Evolutionary conservation across 306 rosid species (phyloP), one percentile per base, ranked within the genome.

Genomic region (Gastrolobium villosum): DNA sequence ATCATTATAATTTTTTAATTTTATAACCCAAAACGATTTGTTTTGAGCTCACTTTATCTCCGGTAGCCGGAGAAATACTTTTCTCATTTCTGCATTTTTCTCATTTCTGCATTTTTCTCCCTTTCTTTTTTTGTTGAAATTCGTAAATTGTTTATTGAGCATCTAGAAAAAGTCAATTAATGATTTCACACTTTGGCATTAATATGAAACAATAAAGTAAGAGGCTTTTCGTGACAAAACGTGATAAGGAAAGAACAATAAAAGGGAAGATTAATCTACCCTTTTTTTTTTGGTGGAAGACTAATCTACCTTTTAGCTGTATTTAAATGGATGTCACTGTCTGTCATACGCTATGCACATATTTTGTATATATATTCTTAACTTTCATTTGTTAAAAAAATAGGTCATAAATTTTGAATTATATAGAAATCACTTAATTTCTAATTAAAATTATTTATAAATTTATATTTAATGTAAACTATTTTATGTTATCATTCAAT

Each of bases 141-240:
- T 61, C 43, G 10, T 48, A 10, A 31, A n/a, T 66, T 46, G 63
- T 69, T 67, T 26, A 66, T 63, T 40, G 72, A 72, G 36, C 64
- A 6, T 49, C 3, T 11, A 4, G 64, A 9, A 76, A 53, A 13
- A 4, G 7, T 65, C 34, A 64, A 55, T 3, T 8, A 15, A 7
- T 28, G 64, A 30, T 45, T 55, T 74, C 70, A 45, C 59, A 56
- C 45, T 32, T 60, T 62, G 37, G 70, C 44, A n/a, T 20, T 62
- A 30, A 67, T 39, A 40, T 15, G 81, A 40, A 50, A 5, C 36
- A 59, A 67, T n/a, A 39, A 81, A 74, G 60, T 28, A 54, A 6
- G 28, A 4, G 14, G 4, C 14, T 49, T 15, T 20, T 36, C 26
- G 64, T 50, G 77, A 34, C 8, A 46, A 30, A 30, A 57, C 20